Base-by-base conservation (phyloP, 495 filamentous ascomycete species). In the Lasiosphaeriaceae sp. region DNA sequence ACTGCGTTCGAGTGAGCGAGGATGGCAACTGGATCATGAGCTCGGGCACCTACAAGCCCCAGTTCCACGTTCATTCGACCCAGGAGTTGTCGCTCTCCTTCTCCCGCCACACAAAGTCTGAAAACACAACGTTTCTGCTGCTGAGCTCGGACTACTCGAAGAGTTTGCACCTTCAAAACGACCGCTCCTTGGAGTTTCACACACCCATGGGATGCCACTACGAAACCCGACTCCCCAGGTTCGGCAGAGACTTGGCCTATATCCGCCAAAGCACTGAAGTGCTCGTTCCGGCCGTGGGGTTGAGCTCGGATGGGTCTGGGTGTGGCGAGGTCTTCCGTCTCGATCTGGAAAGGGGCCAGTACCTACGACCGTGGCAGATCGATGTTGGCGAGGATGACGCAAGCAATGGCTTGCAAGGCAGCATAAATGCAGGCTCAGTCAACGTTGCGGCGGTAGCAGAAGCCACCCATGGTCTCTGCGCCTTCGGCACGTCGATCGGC, bases 21-120 rank as follows among this genome's bases (percentile, higher is more conserved):
- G 95, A 99, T 82, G 92, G 93, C 35, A 86, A 97, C 65, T 99
- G 94, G 90, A 90, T 96, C 11, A 95, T 97, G 89, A 96, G 90
- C 62, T 95, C 93, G 60, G 94, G 93, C 81, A 83, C 73, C 69
- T 80, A 98, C 75, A 97, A 99, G 64, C 95, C 94, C 7, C 94
- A 97, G 71, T 96, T 97, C 58, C 94, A 97, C 68, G 89, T 90
- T 6, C 96, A 99, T 68, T 88, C 96, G 63, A 81, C 97, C 16
- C 91, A 92, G 37, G 92, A 97, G 59, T 79, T 97, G 6, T 92
- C 95, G 2, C 80, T 99, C 1, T 96, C 91, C 8, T 99, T 87
- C 73, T 83, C 93, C 12, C 87, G 94, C 17, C 95, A 99, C 71
- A 97, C 95, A 0, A 87, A 88, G 20, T 86, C 90, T 4, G 81